Evolutionary conservation across 2,329 filamentous ascomycete species (phyloP).

Genomic region (Aspergillus ustus): DNA sequence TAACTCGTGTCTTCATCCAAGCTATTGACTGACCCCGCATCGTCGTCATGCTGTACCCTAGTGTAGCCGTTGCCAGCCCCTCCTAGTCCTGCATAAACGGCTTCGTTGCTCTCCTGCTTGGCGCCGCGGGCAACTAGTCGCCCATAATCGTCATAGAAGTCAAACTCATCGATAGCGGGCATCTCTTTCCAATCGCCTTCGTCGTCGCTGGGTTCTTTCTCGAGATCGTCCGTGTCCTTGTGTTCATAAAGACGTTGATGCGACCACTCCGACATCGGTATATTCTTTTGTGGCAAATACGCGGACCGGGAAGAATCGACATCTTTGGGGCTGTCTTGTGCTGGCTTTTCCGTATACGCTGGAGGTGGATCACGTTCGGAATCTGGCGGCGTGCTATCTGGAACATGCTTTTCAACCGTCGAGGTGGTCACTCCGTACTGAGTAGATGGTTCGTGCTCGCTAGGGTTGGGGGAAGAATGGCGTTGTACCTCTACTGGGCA

Average conservation of each 20-base stretch:
- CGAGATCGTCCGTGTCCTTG: conserved; percentile 49
- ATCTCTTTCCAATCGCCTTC: conserved; percentile 86
- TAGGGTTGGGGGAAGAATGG: neutral
- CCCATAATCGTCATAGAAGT: conserved; percentile 95
- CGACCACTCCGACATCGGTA: conserved; percentile 77
- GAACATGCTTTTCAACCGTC: conserved; percentile 12
- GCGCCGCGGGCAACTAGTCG: conserved; percentile 83
- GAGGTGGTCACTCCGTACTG: conserved; percentile 2
- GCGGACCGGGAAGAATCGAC: conserved; percentile 21
- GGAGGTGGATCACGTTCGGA: conserved; percentile 18
- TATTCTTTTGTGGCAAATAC: conserved; percentile 31
- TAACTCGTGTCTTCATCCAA: conserved; percentile 98
- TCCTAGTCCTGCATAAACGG: conserved; percentile 76
- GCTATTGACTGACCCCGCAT: conserved; percentile 90
- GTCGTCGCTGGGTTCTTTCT: conserved; percentile 40
- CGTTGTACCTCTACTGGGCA: conserved; percentile 9
- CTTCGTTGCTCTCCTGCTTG: conserved; percentile 69
- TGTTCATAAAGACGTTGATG: conserved; percentile 76
- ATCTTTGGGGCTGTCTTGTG: conserved; percentile 10
- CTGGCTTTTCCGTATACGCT: conserved; percentile 23
- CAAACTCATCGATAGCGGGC: conserved; percentile 89
- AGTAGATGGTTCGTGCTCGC: conserved; percentile 1
- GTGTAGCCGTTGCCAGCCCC: conserved; percentile 96
- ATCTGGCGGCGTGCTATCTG: neutral
- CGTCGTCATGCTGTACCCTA: conserved; percentile 90